phyloP scores from a whole-genome alignment of 345 rosid species.

The Salix suchowensis region DNA sequence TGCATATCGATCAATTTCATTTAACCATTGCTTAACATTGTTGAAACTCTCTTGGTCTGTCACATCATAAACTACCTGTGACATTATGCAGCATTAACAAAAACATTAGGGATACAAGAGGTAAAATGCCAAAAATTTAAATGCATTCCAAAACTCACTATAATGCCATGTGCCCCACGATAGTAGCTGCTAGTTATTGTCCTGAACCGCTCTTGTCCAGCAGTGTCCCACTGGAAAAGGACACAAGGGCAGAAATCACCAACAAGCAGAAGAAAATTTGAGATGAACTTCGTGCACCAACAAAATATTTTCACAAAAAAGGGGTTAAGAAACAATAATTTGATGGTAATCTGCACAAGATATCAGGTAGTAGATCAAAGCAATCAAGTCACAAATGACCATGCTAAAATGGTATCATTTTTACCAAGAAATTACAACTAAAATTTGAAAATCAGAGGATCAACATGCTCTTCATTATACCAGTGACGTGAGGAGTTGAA shows the following conservation, averaged over 20 bases:
- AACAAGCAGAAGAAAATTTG: background rate
- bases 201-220: constrained; percentile 95
- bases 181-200: constrained; percentile 96
- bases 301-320: background rate
- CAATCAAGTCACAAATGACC: background rate
- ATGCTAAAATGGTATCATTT: background rate
- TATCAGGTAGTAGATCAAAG: background rate
- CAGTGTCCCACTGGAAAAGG: constrained; percentile 81
- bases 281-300: background rate
- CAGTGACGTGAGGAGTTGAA: background rate
- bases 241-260: background rate
- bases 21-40: constrained; percentile 75
- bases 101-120: background rate
- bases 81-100: background rate
- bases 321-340: background rate
- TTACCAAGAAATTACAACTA: background rate
- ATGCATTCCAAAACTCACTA: constrained; percentile 36
- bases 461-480: background rate
- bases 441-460: background rate
- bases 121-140: background rate
- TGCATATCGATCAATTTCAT: constrained; percentile 71
- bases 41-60: constrained; percentile 79
- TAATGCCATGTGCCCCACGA: constrained; percentile 96
- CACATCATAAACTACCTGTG: constrained; percentile 74
- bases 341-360: background rate